Evolutionary conservation across 2,329 filamentous ascomycete genomes (phyloP).

Genomic region (Thelonectria discophora): DNA sequence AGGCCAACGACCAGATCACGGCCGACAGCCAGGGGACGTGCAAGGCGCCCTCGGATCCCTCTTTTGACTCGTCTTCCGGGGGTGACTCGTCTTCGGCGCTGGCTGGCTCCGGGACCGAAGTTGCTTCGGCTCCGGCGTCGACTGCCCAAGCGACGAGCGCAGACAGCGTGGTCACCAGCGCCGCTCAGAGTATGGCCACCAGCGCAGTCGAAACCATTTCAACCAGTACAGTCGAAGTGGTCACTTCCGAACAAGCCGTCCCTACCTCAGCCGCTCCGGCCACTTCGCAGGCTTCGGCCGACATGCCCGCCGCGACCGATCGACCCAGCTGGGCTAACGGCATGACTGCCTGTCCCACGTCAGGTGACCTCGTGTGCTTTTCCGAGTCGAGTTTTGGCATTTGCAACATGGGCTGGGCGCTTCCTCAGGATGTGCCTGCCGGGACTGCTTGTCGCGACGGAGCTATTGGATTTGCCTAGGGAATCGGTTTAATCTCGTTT

Average conservation of each 20-base stretch:
- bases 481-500: not conserved
- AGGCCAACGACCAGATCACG: slow-evolving; percentile 29
- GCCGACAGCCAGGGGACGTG: slow-evolving; percentile 31
- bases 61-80: slow-evolving; percentile 32
- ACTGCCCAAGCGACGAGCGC: not conserved
- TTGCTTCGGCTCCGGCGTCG: not conserved
- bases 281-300: not conserved
- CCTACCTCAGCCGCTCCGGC: not conserved
- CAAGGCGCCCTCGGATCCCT: slow-evolving; percentile 28
- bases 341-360: slow-evolving; percentile 28
- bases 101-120: slow-evolving; percentile 7
- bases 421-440: slow-evolving; percentile 29
- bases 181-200: not conserved
- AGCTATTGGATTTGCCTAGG: slow-evolving; percentile 14
- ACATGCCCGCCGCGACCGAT: slow-evolving; percentile 4
- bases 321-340: slow-evolving; percentile 29
- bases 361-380: slow-evolving; percentile 33
- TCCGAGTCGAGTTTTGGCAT: slow-evolving; percentile 32
- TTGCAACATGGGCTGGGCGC: slow-evolving; percentile 37
- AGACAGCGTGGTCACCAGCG: not conserved
- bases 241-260: not conserved
- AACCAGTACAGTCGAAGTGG: not conserved
- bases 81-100: slow-evolving; percentile 16
- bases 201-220: not conserved
- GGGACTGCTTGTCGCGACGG: slow-evolving; percentile 36